A percentile compares a stretch with the other conserved stretches of the same genome.
Evolutionary conservation across 495 filamentous ascomycete species (phyloP).

Genomic region (Xylaria longipes): DNA sequence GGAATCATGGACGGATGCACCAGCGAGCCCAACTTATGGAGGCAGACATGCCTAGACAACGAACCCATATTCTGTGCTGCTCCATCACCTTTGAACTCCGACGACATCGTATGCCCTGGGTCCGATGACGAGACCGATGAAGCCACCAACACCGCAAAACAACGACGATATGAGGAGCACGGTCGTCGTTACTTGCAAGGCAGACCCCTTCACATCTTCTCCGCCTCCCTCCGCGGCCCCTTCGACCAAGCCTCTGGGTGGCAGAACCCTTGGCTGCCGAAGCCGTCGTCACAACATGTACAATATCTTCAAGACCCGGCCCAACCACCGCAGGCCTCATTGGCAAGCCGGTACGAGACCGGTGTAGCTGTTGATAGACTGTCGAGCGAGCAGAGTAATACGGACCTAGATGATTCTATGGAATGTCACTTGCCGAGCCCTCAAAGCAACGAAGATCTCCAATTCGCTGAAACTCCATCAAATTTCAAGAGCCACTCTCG

Average conservation of each 20-base stretch:
- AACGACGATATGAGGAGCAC: slow-evolving; percentile 62
- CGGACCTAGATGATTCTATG: slow-evolving; percentile 29
- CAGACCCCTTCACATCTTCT: slow-evolving; percentile 62
- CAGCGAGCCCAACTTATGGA: slow-evolving; percentile 21
- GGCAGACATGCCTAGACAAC: slow-evolving; percentile 40
- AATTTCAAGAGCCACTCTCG: slow-evolving; percentile 25
- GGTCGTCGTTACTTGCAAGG: slow-evolving; percentile 66
- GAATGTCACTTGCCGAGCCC: slow-evolving; percentile 40
- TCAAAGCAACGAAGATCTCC: slow-evolving; percentile 33
- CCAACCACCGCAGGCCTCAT: not conserved
- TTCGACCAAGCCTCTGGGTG: slow-evolving; percentile 63
- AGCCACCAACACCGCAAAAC: slow-evolving; percentile 51
- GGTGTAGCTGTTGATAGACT: not conserved
- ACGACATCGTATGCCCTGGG: slow-evolving; percentile 54
- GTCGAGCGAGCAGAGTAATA: slow-evolving; percentile 18
- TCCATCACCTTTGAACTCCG: slow-evolving; percentile 37
- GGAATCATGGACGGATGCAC: slow-evolving; percentile 28
- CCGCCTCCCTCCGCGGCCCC: slow-evolving; percentile 67
- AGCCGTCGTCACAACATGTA: slow-evolving; percentile 25
- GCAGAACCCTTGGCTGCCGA: slow-evolving; percentile 68
- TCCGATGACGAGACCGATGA: slow-evolving; percentile 65
- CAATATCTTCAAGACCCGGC: slow-evolving; percentile 20
- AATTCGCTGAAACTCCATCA: slow-evolving; percentile 12
- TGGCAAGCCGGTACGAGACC: not conserved
- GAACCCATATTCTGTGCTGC: slow-evolving; percentile 55